Base-by-base conservation (phyloP, 441 rosid genomes). In the Adansonia madagascariensis region DNA sequence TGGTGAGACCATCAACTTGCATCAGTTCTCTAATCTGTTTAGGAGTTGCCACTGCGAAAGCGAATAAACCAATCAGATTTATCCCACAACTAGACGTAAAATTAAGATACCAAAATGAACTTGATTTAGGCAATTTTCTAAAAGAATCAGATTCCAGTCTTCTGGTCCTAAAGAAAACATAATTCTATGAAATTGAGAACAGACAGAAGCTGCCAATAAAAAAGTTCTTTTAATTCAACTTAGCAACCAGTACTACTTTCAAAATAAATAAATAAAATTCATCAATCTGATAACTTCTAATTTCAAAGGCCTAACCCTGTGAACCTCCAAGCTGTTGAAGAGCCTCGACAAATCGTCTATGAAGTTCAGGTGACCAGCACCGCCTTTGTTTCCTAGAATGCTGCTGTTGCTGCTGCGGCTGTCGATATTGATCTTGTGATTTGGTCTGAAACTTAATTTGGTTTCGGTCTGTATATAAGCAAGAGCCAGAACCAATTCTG, bases 1-100 rank as follows among this genome's bases (percentile, higher is more conserved):
- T 88, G 20, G 92, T 91, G 61, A 91, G 88, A 3, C 90, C 94
- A 71, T 91, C 92, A 20, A 91, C 89, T 60, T 82, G 77, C 94
- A 91, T 91, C 69, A 83, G 52, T 62, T 89, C 89, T 76, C 87
- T 83, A 49, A 89, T 88, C 80, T 86, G 92, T 70, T 91, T 91
- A 52, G 94, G 94, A 75, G 91, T 89, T 39, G 94, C 92, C 60
- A 60, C 92, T 89, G 85, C 73, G 56, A 69, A 67, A 55, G 18
- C 61, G 4, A 63, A 57, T 3, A 68, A 63, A 55, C 24, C 63
- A 71, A 20, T 78, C 80, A 63, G 52, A 53, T 35, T 31, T n/a
- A n/a, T 53, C n/a, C 15, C 20, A 35, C 43, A n/a, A n/a, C 0
- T 27, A 50, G 15, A 62, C 20, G 5, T 27, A 20, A 41, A 50